Evolutionary conservation across 371 early-diverging fungal species (phyloP).

Genomic region (Actinomortierella ambigua): DNA sequence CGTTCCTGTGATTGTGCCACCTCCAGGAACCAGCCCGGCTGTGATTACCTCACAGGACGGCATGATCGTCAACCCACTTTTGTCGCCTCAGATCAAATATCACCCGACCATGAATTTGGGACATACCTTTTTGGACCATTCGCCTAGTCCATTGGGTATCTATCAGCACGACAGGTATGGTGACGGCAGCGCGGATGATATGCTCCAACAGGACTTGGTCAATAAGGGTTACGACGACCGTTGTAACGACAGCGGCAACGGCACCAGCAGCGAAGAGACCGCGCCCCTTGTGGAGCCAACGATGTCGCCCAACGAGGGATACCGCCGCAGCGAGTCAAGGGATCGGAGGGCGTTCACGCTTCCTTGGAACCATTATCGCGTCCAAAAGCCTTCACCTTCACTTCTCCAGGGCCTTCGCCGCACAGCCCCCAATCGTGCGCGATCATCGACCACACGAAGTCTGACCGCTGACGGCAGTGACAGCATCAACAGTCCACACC

Average conservation of each 20-base stretch:
- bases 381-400: too few relatives aligned
- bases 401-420: too few relatives aligned
- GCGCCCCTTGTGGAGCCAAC: too few relatives aligned
- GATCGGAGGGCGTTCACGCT: too few relatives aligned
- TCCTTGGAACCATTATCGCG: too few relatives aligned
- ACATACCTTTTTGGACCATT: conserved; percentile 2
- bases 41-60: not conserved
- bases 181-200: not conserved
- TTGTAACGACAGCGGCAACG: too few relatives aligned
- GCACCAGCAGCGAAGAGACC: too few relatives aligned
- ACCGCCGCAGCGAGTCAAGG: too few relatives aligned
- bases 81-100: conserved; percentile 5
- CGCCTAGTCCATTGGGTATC: not conserved
- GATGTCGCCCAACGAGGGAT: too few relatives aligned
- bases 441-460: not conserved
- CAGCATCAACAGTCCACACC: not conserved
- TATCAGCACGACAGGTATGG: not conserved
- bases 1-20: conserved; percentile 30
- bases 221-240: too few relatives aligned
- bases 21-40: conserved; percentile 2
- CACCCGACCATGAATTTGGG: not conserved
- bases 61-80: conserved; percentile 1
- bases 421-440: too few relatives aligned
- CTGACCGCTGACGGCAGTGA: not conserved
- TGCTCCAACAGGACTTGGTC: too few relatives aligned